Evolutionary conservation across 805 yeast species (phyloP).

Genomic region (Suhomyces faveliae): DNA sequence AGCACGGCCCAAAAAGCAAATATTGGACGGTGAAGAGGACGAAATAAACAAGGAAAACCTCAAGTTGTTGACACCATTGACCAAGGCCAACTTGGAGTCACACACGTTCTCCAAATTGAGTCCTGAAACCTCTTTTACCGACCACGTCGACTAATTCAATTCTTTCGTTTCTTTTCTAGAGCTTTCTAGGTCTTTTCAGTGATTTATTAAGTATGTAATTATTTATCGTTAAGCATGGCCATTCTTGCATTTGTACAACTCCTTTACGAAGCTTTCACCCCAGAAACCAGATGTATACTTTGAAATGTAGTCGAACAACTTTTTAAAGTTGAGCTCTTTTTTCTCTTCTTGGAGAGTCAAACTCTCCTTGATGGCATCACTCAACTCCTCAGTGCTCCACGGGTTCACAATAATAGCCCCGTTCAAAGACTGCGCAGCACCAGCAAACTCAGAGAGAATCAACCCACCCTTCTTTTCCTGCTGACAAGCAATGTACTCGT

Average conservation of each 20-base stretch:
- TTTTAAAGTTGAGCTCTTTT: slow-evolving; percentile 72
- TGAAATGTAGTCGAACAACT: slow-evolving; percentile 80
- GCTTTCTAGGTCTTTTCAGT: background rate
- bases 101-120: slow-evolving; percentile 20
- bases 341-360: slow-evolving; percentile 83
- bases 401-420: slow-evolving; percentile 95
- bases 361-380: slow-evolving; percentile 82
- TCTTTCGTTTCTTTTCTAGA: background rate
- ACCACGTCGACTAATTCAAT: slow-evolving; percentile 10
- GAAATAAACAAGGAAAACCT: slow-evolving; percentile 18
- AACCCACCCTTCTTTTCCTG: slow-evolving; percentile 79
- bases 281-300: slow-evolving; percentile 95
- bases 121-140: slow-evolving; percentile 5
- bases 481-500: slow-evolving; percentile 97
- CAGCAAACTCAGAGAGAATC: slow-evolving; percentile 92
- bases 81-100: slow-evolving; percentile 28
- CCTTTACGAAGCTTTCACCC: slow-evolving; percentile 96
- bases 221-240: background rate
- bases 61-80: slow-evolving; percentile 22
- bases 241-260: slow-evolving; percentile 49
- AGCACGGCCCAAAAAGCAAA: slow-evolving; percentile 1
- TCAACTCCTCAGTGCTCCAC: slow-evolving; percentile 95
- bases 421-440: slow-evolving; percentile 97
- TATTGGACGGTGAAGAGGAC: slow-evolving; percentile 8
- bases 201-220: background rate